phyloP scores from a whole-genome alignment of 108 stramenopile genomes.

The Halocafeteria seosinensis region DNA sequence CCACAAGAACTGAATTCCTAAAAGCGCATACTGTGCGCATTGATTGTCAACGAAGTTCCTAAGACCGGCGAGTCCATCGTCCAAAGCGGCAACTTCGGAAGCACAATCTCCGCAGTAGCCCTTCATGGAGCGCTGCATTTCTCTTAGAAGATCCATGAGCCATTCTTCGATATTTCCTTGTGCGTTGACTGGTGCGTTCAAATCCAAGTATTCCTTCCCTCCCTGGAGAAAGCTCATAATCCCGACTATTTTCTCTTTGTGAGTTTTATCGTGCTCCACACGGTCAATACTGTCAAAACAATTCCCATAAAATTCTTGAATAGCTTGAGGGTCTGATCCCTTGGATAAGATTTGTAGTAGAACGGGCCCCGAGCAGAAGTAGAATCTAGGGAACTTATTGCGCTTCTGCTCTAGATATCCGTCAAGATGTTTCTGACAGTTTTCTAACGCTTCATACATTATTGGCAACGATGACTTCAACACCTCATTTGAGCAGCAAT shows the following conservation, averaged over 20 bases:
- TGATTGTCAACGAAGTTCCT: slow-evolving; percentile 28
- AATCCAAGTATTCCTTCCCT: slow-evolving; percentile 26
- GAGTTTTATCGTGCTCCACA: slow-evolving; percentile 23
- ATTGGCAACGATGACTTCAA: slow-evolving; percentile 35
- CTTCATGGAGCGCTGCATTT: slow-evolving; percentile 37
- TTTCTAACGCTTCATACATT: slow-evolving; percentile 41
- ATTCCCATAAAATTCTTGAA: slow-evolving; percentile 50
- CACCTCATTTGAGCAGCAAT: slow-evolving; percentile 35
- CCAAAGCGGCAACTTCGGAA: slow-evolving; percentile 14
- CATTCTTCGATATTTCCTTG: slow-evolving; percentile 46
- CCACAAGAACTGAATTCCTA: slow-evolving; percentile 46
- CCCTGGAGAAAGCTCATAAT: slow-evolving; percentile 17
- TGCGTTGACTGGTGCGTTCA: slow-evolving; percentile 24
- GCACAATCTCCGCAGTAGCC: slow-evolving; percentile 24
- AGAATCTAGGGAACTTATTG: slow-evolving; percentile 45
- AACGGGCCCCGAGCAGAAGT: slow-evolving; percentile 48
- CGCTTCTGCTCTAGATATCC: slow-evolving; percentile 48
- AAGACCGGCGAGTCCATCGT: slow-evolving; percentile 22
- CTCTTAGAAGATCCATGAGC: slow-evolving; percentile 24
- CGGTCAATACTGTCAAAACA: slow-evolving; percentile 40
- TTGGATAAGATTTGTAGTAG: slow-evolving; percentile 45
- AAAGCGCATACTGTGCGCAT: slow-evolving; percentile 41
- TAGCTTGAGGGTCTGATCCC: slow-evolving; percentile 39
- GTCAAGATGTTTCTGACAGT: slow-evolving; percentile 47
- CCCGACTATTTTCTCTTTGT: slow-evolving; percentile 16